These are phyloP conservation scores for Emmonsia crescens DNA, from an alignment of 2,329 filamentous ascomycete genomes.

Conservation along the genomic window DNA sequence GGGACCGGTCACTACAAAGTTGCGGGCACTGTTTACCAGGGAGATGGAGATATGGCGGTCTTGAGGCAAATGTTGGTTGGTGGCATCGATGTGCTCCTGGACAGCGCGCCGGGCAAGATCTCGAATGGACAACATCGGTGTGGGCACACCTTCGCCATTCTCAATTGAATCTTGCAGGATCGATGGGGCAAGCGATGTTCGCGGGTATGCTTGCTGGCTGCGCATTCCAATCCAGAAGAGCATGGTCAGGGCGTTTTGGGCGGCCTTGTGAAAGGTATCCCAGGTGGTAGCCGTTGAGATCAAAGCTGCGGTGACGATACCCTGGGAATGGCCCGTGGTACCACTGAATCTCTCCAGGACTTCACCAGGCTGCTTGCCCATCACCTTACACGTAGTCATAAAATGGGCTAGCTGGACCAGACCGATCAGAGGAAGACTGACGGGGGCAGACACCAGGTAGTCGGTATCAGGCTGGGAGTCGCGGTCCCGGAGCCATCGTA, in stretches of 20 bases:
- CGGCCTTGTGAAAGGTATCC: slow-evolving; percentile 77
- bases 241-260: slow-evolving; percentile 72
- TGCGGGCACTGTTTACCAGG: slow-evolving; percentile 90
- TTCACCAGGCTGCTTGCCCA: slow-evolving; percentile 81
- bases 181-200: slow-evolving; percentile 82
- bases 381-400: slow-evolving; percentile 80
- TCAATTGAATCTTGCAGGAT: slow-evolving; percentile 89
- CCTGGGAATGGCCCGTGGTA: slow-evolving; percentile 92
- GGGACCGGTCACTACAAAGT: slow-evolving; percentile 92
- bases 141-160: slow-evolving; percentile 87
- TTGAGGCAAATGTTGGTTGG: slow-evolving; percentile 87
- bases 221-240: slow-evolving; percentile 98
- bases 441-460: slow-evolving; percentile 86
- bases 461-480: slow-evolving; percentile 88
- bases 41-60: slow-evolving; percentile 94
- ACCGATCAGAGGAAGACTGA: slow-evolving; percentile 93
- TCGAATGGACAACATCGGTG: slow-evolving; percentile 95
- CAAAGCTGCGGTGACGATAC: slow-evolving; percentile 83
- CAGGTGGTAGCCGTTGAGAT: slow-evolving; percentile 85
- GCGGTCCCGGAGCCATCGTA: slow-evolving; percentile 81
- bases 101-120: slow-evolving; percentile 81
- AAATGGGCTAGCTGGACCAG: slow-evolving; percentile 95
- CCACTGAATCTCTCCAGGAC: slow-evolving; percentile 76
- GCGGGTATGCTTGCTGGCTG: slow-evolving; percentile 93
- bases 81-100: slow-evolving; percentile 92